Conservation (phyloP, 108 stramenopile genomes). For the Fragilariopsis cylindrus region DNA sequence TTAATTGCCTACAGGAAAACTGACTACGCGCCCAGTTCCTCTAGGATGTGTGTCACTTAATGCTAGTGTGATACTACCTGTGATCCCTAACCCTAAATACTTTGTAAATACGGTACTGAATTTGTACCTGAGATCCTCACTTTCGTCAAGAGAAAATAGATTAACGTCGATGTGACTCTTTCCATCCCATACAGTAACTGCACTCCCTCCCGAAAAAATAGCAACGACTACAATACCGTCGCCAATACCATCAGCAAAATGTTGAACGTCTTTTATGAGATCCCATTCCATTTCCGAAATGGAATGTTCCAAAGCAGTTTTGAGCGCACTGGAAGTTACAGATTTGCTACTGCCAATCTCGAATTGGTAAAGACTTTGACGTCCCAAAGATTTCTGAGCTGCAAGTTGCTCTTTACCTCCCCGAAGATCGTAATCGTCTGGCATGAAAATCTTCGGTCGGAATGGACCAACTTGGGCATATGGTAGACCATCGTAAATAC, state of each 20-base stretch:
- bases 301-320: not conserved
- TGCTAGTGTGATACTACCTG: not conserved
- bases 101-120: not conserved
- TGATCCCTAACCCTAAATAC: not conserved
- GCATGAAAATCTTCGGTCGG: constrained; percentile 18
- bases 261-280: not conserved
- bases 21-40: not conserved
- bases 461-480: not conserved
- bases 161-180: constrained; percentile 55
- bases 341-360: not conserved
- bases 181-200: constrained; percentile 66
- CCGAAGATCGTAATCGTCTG: constrained; percentile 51
- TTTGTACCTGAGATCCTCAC: constrained; percentile 1
- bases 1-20: not conserved
- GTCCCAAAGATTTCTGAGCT: constrained; percentile 50
- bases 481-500: constrained; percentile 4
- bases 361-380: constrained; percentile 53
- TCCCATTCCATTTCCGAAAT: constrained; percentile 1
- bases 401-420: constrained; percentile 49
- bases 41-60: constrained; percentile 15
- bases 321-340: not conserved
- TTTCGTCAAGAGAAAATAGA: constrained; percentile 55
- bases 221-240: constrained; percentile 56
- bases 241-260: constrained; percentile 33
- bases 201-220: constrained; percentile 31